Conservation (phyloP, 495 filamentous ascomycete species). For the Aspergillus mulundensis region DNA sequence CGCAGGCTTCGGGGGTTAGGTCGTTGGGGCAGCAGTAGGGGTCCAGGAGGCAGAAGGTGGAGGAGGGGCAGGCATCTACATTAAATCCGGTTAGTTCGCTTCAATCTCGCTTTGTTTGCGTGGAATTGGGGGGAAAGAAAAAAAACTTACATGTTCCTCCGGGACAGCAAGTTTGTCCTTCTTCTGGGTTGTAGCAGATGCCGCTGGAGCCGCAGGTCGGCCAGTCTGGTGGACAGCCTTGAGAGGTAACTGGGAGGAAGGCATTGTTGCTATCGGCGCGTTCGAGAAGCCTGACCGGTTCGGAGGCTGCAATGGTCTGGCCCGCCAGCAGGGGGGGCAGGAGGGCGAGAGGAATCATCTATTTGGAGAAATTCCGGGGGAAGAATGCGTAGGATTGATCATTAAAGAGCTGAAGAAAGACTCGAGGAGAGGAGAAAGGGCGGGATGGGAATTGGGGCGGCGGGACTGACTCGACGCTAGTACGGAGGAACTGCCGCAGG, state of each 20-base stretch:
- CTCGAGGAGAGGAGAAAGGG: background rate
- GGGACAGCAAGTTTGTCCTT: constrained; percentile 14
- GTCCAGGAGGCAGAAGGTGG: constrained; percentile 13
- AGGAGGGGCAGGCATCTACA: constrained; percentile 16
- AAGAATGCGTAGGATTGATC: background rate
- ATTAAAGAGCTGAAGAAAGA: background rate
- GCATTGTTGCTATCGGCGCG: constrained; percentile 9
- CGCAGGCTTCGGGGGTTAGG: constrained; percentile 13
- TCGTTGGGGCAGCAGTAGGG: constrained; percentile 15
- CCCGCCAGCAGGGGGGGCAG: constrained; percentile 11
- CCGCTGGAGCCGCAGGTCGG: constrained; percentile 10
- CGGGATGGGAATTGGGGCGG: too few relatives aligned
- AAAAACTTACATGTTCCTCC: constrained; percentile 14
- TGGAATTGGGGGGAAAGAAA: background rate
- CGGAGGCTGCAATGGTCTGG: constrained; percentile 9
- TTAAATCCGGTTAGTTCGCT: background rate
- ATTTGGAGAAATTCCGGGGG: background rate
- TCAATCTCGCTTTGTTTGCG: background rate
- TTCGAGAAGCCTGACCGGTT: background rate
- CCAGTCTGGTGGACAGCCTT: constrained; percentile 16
- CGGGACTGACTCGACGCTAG: too few relatives aligned
- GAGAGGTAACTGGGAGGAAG: constrained; percentile 14
- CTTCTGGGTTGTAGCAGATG: constrained; percentile 15
- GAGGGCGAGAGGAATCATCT: constrained; percentile 7
- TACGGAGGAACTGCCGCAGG: background rate